Evolutionary conservation across 768 basidiomycete species (phyloP), one percentile per base, ranked within the genome.

Genomic region (Thelephora aurantiotincta): DNA sequence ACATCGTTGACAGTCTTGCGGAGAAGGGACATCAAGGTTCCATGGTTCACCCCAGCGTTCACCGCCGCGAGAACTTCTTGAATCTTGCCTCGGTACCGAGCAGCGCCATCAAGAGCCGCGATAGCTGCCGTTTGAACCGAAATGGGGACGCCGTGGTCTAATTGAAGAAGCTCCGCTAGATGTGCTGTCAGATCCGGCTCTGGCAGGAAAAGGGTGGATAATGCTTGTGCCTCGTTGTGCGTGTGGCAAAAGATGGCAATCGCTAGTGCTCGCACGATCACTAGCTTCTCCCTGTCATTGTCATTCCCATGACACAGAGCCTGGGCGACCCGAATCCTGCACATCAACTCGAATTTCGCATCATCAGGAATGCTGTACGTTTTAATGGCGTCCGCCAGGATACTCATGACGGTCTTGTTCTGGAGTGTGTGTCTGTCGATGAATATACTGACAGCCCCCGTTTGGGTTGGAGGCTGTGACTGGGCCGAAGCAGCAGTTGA

Each of bases 21-120:
- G 47, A 97, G 72, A 33, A 92, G 69, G 23, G 84, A 82, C 82
- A 98, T 89, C 20, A 99, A 63, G 35, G 91, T 82, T 11, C 96
- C 96, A 58, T 98, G 96, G 57, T 91, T 96, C 47, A 97, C 90
- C 38, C 90, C 90, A 20, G 90, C 93, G 60, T 96, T 96, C 34
- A 98, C 76, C 1, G 92, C 82, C 4, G 82, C 81, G 42, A 96
- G 64, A 35, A 94, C 89, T 58, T 98, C 96, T 55, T 80, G 77
- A 33, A 87, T 73, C 59, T 83, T 89, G 50, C 68, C 71, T 51
- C 89, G 77, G 61, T 94, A 93, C 51, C 90, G 73, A 11, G 82
- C 83, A 49, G 94, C 74, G 12, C 88, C 88, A 60, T 99, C 96
- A 49, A 98, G 71, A n/a, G 88, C 82, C 22, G 82, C 76, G 48